These are phyloP conservation scores for Pugionium cornutum DNA, from an alignment of 345 rosid genomes.

Conservation along the genomic window DNA sequence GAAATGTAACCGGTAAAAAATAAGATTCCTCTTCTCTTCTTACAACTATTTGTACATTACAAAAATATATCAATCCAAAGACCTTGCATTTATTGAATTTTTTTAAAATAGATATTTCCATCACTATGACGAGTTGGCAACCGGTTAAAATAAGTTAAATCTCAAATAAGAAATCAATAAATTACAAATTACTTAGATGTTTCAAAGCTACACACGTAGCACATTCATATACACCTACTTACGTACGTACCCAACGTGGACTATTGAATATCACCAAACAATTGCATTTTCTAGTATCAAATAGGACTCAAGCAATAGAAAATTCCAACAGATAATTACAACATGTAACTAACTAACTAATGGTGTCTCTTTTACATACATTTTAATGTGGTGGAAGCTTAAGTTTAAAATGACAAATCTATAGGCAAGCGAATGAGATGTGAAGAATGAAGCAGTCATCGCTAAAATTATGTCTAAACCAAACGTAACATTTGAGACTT, in stretches of 20 bases:
- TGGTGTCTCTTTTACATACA: background rate
- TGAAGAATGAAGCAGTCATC: background rate
- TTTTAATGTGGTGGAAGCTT: background rate
- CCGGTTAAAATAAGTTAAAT: background rate
- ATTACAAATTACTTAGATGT: constrained; percentile 8
- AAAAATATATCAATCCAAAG: background rate
- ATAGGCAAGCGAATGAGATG: background rate
- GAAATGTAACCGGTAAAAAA: constrained; percentile 27
- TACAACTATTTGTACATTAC: background rate
- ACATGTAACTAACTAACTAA: background rate
- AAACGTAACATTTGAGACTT: constrained; percentile 17
- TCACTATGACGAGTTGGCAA: constrained; percentile 7
- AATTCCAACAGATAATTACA: background rate
- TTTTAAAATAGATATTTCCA: background rate
- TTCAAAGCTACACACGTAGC: constrained; percentile 19
- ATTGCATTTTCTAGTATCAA: background rate
- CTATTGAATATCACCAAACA: constrained; percentile 13
- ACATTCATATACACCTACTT: constrained; percentile 13
- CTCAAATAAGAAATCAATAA: background rate
- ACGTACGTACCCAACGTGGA: constrained; percentile 15
- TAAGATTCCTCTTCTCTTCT: background rate
- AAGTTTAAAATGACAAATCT: constrained; percentile 12
- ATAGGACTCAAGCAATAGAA: background rate
- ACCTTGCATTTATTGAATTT: background rate
- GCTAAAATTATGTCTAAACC: constrained; percentile 12